phyloP scores from a whole-genome alignment of 2,329 filamentous ascomycete genomes.

The Bisporella sp. region DNA sequence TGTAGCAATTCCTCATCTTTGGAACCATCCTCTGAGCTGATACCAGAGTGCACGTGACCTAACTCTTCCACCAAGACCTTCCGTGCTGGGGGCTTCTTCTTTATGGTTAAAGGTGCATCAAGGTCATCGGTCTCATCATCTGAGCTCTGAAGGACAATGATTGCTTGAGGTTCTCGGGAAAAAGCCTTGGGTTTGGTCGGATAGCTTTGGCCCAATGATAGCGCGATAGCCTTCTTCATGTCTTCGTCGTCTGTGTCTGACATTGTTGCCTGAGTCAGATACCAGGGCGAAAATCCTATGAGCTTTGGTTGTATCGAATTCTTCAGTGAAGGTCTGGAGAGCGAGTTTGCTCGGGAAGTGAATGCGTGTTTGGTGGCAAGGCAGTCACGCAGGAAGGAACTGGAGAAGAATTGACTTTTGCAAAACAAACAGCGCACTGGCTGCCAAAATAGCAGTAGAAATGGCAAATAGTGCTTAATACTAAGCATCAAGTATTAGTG shows the following conservation, averaged over 20 bases:
- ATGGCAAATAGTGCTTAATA: too few relatives aligned
- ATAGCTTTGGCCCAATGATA: constrained; percentile 37
- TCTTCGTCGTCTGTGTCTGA: constrained; percentile 40
- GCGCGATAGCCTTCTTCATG: constrained; percentile 51
- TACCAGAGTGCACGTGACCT: background rate
- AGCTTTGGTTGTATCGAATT: too few relatives aligned
- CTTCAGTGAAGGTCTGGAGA: too few relatives aligned
- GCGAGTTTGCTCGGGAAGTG: too few relatives aligned
- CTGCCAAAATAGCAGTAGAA: too few relatives aligned
- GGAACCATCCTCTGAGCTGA: background rate
- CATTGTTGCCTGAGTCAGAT: constrained; percentile 12
- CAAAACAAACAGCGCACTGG: too few relatives aligned
- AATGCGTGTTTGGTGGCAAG: too few relatives aligned
- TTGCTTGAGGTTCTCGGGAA: constrained; percentile 6
- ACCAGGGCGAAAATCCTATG: too few relatives aligned
- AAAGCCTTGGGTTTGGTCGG: background rate
- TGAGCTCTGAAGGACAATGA: constrained; percentile 24
- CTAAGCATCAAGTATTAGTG: too few relatives aligned
- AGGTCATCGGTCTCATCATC: constrained; percentile 27
- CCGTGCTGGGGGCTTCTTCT: background rate
- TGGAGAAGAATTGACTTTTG: too few relatives aligned
- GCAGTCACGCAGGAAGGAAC: too few relatives aligned
- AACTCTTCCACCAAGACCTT: background rate
- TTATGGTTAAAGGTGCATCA: constrained; percentile 18
- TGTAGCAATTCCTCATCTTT: background rate